Conservation (phyloP, 305 asterid genomes). For the Fraxinus floribunda region DNA sequence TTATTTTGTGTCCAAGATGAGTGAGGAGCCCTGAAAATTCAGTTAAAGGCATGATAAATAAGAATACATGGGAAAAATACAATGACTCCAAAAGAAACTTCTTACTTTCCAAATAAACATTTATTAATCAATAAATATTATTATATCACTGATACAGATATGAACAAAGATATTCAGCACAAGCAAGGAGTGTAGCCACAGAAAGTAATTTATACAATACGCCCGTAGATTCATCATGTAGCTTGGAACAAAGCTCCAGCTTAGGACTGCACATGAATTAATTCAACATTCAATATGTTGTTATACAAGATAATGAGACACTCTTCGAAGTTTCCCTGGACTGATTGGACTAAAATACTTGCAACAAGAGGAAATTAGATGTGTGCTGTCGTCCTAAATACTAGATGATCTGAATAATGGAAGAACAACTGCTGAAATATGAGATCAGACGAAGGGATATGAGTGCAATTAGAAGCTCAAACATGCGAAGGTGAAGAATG, state of each 20-base stretch:
- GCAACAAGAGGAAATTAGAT: background rate
- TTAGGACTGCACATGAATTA: background rate
- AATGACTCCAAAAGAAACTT: background rate
- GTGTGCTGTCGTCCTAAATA: background rate
- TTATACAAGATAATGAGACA: background rate
- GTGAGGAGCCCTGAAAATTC: conserved; percentile 16
- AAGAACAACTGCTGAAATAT: background rate
- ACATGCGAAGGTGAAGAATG: background rate
- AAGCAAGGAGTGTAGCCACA: background rate
- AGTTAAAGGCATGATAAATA: background rate
- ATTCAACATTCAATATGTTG: background rate
- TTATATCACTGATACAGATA: background rate
- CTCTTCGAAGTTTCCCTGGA: background rate
- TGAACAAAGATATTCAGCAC: background rate
- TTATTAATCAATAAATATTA: background rate
- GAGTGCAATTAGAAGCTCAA: background rate
- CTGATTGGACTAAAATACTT: background rate
- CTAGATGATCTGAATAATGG: background rate
- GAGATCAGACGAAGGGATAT: background rate
- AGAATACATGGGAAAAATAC: conserved; percentile 4
- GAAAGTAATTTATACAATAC: background rate
- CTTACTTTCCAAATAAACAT: background rate
- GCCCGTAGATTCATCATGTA: background rate
- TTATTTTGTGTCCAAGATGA: conserved; percentile 12
- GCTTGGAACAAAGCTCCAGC: background rate